A percentile compares a stretch with the other conserved stretches of the same genome.
Evolutionary conservation across 768 basidiomycete genomes (phyloP).

Genomic region (Boletus pseudopeckii): DNA sequence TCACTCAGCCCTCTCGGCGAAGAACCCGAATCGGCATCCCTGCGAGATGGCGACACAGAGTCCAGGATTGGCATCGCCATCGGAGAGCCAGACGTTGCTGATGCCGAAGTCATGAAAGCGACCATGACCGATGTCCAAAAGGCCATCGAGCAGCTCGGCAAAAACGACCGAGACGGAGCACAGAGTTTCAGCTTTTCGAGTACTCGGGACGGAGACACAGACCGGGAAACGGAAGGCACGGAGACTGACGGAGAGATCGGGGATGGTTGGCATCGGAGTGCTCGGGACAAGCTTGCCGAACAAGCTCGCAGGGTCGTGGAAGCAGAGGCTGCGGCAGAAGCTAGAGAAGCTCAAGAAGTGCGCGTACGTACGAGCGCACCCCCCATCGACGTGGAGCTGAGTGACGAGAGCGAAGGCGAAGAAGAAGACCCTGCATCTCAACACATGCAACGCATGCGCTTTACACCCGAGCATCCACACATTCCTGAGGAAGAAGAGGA

Average conservation of each 20-base stretch:
- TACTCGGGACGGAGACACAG: slow-evolving; percentile 51
- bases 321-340: slow-evolving; percentile 37
- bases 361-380: slow-evolving; percentile 44
- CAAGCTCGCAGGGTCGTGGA: slow-evolving; percentile 63
- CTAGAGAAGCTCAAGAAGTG: slow-evolving; percentile 51
- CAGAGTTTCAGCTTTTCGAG: slow-evolving; percentile 79
- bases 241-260: slow-evolving; percentile 51
- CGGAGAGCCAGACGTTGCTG: slow-evolving; percentile 20
- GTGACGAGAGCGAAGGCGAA: slow-evolving; percentile 76
- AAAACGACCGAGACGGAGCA: slow-evolving; percentile 51
- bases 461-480: slow-evolving; percentile 50
- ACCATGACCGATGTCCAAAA: slow-evolving; percentile 89
- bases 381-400: slow-evolving; percentile 72
- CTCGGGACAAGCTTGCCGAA: slow-evolving; percentile 64
- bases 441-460: slow-evolving; percentile 37
- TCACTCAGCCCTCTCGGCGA: slow-evolving; percentile 46
- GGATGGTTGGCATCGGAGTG: slow-evolving; percentile 63
- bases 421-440: slow-evolving; percentile 46
- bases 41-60: slow-evolving; percentile 20
- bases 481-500: slow-evolving; percentile 70
- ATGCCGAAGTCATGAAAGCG: slow-evolving; percentile 72
- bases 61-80: slow-evolving; percentile 28
- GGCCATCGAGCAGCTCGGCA: slow-evolving; percentile 83
- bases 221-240: slow-evolving; percentile 46
- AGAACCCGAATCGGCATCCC: slow-evolving; percentile 41